A percentile compares a stretch with the other conserved stretches of the same genome.
phyloP scores from a whole-genome alignment of 352 stramenopile species.

The Globisporangium nodosum region DNA sequence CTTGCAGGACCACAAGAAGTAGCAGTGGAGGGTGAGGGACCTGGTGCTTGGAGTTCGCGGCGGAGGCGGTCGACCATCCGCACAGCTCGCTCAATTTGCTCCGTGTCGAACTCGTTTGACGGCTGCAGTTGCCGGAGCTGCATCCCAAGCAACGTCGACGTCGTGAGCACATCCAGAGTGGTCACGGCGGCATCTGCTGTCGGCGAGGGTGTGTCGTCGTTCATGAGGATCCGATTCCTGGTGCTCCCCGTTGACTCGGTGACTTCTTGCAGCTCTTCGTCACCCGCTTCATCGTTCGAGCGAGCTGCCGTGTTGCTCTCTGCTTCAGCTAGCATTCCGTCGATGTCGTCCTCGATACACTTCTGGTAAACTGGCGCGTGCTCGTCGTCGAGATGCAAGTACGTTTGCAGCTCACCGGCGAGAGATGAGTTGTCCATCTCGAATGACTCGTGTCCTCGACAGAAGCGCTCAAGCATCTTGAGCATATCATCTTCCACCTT shows the following conservation, averaged over 20 bases:
- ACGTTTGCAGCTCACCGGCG: slow-evolving; percentile 7
- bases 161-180: slow-evolving; percentile 1
- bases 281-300: too few relatives aligned
- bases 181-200: background rate
- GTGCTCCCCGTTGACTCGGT: slow-evolving; percentile 1
- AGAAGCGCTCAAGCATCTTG: slow-evolving; percentile 3
- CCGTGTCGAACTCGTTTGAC: background rate
- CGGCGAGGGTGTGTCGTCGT: background rate
- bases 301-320: too few relatives aligned
- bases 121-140: slow-evolving; percentile 10
- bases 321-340: background rate
- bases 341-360: slow-evolving; percentile 13
- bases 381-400: slow-evolving; percentile 13
- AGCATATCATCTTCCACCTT: slow-evolving; percentile 10
- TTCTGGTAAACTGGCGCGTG: slow-evolving; percentile 7
- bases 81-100: slow-evolving; percentile 2
- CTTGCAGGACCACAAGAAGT: too few relatives aligned
- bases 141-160: slow-evolving; percentile 8
- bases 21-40: too few relatives aligned
- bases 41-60: slow-evolving; percentile 1
- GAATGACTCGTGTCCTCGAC: background rate
- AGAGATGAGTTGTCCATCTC: background rate
- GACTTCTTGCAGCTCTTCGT: too few relatives aligned
- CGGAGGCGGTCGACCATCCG: slow-evolving; percentile 3
- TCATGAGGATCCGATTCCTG: slow-evolving; percentile 10